Evolutionary conservation across 2,329 filamentous ascomycete species (phyloP).

Genomic region (Cordyceps fumosorosea): DNA sequence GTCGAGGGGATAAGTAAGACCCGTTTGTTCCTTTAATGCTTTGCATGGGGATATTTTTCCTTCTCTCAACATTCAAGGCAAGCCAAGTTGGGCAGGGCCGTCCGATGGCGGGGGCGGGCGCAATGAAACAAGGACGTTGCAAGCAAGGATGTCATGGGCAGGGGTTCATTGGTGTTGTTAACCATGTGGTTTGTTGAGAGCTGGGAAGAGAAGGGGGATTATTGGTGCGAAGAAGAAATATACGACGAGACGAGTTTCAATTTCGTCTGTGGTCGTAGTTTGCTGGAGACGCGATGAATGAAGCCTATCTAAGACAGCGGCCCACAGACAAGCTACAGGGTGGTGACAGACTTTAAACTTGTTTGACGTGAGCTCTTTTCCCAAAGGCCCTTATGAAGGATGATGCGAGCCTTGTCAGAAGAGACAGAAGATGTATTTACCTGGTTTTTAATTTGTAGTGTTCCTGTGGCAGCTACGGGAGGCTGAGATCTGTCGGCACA

Average conservation of each 20-base stretch:
- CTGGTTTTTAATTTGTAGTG: too few species aligned
- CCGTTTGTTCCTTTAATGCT: too few species aligned
- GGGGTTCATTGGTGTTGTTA: background rate
- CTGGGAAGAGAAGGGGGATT: background rate
- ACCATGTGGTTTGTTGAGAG: background rate
- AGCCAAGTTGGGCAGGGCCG: too few species aligned
- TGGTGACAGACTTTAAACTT: background rate
- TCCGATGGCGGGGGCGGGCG: background rate
- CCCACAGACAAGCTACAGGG: background rate
- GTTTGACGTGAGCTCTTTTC: background rate
- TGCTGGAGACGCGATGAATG: background rate
- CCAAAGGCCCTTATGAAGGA: background rate
- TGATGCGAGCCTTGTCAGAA: background rate
- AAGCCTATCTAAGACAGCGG: background rate
- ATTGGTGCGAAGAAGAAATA: background rate
- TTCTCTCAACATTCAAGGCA: too few species aligned
- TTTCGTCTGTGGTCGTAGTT: background rate
- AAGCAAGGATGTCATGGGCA: background rate
- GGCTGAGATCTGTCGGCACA: too few species aligned
- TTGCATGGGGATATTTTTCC: too few species aligned
- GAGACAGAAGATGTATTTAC: background rate
- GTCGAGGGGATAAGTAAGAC: too few species aligned
- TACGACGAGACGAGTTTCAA: background rate
- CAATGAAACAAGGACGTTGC: conserved; percentile 3
- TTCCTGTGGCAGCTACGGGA: too few species aligned